Base-by-base conservation (phyloP, 2,329 filamentous ascomycete species). In the Fusarium palustre region DNA sequence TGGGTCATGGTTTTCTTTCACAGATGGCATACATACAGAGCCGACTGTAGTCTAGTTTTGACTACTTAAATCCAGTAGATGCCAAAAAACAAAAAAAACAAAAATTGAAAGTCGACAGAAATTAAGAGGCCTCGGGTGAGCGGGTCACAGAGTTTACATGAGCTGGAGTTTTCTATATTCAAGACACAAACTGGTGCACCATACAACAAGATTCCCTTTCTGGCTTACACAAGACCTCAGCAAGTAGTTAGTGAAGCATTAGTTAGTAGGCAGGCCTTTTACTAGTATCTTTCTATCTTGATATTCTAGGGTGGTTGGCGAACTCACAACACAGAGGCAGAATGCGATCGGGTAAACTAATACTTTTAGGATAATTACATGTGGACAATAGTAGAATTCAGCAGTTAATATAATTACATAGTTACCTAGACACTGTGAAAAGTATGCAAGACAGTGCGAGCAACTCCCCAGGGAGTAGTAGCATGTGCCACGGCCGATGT, bases 1-100 rank as follows among this genome's bases (percentile, higher is more conserved):
- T 64, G 61, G 61, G 59, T 39, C 61, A 34, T 18, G 18, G 11
- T 12, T 38, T 38, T 22, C 47, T 25, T 25, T 50, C 38, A 28
- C n/a, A 18, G 47, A 13, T 24, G 20, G 22, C 39, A 45, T 30
- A 18, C 24, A 43, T 28, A 16, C 41, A 43, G 22, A 25, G 16
- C 41, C 25, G 41, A 30, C 7, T 16, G 24, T n/a, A 25, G 10
- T 18, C 11, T 25, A 45, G 9, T 25, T n/a, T 43, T n/a, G 18
- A 31, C 18, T 46, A 18, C 7, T 4, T 46, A 4, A 30, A 18
- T 45, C 12, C 30, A 49, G 18, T n/a, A 38, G 31, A 38, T n/a
- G n/a, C n/a, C n/a, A n/a, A n/a, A n/a, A n/a, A n/a, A n/a, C n/a
- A n/a, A n/a, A n/a, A n/a, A n/a, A n/a, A n/a, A n/a, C n/a, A n/a